These are phyloP conservation scores for Chytriomyces sp. DNA, from an alignment of 192 early-diverging fungal species.

Conservation along the genomic window DNA sequence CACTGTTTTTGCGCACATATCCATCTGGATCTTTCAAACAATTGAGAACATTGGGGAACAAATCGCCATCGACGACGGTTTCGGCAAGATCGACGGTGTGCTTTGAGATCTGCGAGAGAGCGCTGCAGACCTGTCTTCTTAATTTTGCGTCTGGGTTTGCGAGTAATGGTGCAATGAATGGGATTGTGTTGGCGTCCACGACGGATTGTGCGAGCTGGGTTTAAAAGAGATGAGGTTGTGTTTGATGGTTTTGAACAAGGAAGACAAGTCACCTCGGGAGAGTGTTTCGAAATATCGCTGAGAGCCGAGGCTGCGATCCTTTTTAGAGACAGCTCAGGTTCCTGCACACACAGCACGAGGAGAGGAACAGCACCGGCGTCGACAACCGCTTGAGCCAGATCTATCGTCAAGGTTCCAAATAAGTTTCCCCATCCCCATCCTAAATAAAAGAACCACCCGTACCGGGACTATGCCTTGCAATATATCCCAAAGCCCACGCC, in stretches of 20 bases:
- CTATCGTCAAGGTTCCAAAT: slow-evolving; percentile 23
- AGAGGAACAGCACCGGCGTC: slow-evolving; percentile 63
- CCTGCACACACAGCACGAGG: slow-evolving; percentile 63
- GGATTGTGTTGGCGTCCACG: slow-evolving; percentile 61
- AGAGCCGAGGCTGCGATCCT: slow-evolving; percentile 64
- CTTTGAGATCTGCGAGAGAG: slow-evolving; percentile 62
- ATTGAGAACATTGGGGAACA: slow-evolving; percentile 58
- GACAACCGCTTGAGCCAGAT: slow-evolving; percentile 62
- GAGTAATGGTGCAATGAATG: slow-evolving; percentile 56
- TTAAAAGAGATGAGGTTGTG: background rate
- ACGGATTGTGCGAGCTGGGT: slow-evolving; percentile 62
- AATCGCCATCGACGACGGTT: slow-evolving; percentile 62
- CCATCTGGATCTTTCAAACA: slow-evolving; percentile 60
- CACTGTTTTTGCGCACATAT: slow-evolving; percentile 59
- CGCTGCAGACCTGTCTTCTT: slow-evolving; percentile 59
- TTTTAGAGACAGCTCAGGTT: slow-evolving; percentile 58
- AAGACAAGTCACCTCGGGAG: slow-evolving; percentile 52
- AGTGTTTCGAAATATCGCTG: slow-evolving; percentile 62
- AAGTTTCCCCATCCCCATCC: background rate
- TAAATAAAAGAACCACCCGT: background rate
- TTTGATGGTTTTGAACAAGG: slow-evolving; percentile 2
- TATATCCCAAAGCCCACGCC: slow-evolving; percentile 66
- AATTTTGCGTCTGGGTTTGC: slow-evolving; percentile 62
- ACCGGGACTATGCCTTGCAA: slow-evolving; percentile 65
- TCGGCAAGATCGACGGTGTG: slow-evolving; percentile 66